Base-by-base conservation (phyloP, 805 yeast genomes). In the Wickerhamomyces sydowiorum region DNA sequence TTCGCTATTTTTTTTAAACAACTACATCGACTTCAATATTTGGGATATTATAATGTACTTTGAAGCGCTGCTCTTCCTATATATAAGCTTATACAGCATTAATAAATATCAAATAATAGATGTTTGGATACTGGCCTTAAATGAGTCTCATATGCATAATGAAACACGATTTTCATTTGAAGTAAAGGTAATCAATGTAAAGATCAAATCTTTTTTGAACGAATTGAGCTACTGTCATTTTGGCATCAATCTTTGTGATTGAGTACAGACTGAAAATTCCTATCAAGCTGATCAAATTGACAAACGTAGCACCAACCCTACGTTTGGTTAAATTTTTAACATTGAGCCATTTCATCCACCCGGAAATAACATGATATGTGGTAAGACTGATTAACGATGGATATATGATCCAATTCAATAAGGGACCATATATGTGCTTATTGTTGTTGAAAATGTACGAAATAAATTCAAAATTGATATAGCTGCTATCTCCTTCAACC, bases 401-500 rank as follows among this genome's bases (percentile, higher is more conserved):
- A 35, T 69, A 61, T 1, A 66, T 54, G 1, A 51, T 24, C 56
- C 59, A 62, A 37, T 66, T 62, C 5, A 65, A 7, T 9, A 41
- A 27, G 7, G 60, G 59, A 24, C 63, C 56, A 23, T 64, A 18
- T 6, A 38, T 20, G 17, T 60, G 61, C 1, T 65, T 66, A 15
- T 45, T 37, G 19, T 50, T 34, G 8, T 52, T 44, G 10, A 73
- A 40, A 2, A 66, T 52, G 46, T 72, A 70, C 0, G 78, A 50
- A 9, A 83, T 64, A 51, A 68, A 82, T 8, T 73, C 72, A 35
- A 85, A 59, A 35, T 65, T 70, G 18, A 85, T 59, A 41, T 73
- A 61, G 1, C 81, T 70, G 3, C 82, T 74, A 57, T 83, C 91
- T 1, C 87, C 89, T 44, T 81, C 85, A 1, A 78, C 64, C 2